phyloP scores from a whole-genome alignment of 352 stramenopile species.

The Halophytophthora polymorphica region DNA sequence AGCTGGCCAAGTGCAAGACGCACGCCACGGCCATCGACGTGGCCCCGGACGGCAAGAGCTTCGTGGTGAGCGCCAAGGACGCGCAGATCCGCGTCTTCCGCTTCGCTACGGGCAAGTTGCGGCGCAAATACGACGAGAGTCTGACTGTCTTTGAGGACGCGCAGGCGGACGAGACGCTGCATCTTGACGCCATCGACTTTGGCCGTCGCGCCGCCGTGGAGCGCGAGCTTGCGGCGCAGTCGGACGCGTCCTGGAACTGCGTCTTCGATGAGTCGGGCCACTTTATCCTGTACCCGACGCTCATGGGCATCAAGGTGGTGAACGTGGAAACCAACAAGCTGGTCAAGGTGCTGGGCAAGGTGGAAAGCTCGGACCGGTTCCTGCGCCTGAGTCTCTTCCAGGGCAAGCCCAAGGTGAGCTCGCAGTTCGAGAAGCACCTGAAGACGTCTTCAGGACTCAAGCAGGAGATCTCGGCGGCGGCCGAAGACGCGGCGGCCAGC shows the following conservation, averaged over 20 bases:
- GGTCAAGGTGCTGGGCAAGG: constrained; percentile 90
- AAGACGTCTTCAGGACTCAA: constrained; percentile 49
- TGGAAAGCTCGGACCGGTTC: constrained; percentile 96
- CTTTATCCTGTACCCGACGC: constrained; percentile 94
- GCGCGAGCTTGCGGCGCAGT: constrained; percentile 57
- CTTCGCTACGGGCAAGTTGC: constrained; percentile 85
- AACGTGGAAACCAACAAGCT: constrained; percentile 94
- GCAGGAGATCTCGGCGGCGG: constrained; percentile 58
- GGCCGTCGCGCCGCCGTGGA: constrained; percentile 83
- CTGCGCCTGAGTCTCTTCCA: constrained; percentile 92
- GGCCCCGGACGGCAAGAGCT: constrained; percentile 56
- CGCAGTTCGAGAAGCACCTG: constrained; percentile 91
- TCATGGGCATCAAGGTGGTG: constrained; percentile 97
- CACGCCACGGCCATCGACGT: constrained; percentile 77
- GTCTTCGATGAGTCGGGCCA: constrained; percentile 96
- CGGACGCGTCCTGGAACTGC: constrained; percentile 67
- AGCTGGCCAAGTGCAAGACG: constrained; percentile 92
- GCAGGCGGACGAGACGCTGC: constrained; percentile 61
- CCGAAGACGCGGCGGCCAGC: constrained; percentile 24
- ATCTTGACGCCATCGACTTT: constrained; percentile 89
- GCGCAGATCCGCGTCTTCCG: constrained; percentile 88
- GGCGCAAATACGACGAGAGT: constrained; percentile 89
- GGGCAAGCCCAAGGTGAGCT: constrained; percentile 94
- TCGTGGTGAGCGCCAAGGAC: constrained; percentile 89
- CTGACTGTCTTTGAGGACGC: constrained; percentile 88